Percentiles rank a stretch among this genome's conserved stretches.
Conservation (phyloP, 169 alveolate genomes). For the Theileria annulata region DNA sequence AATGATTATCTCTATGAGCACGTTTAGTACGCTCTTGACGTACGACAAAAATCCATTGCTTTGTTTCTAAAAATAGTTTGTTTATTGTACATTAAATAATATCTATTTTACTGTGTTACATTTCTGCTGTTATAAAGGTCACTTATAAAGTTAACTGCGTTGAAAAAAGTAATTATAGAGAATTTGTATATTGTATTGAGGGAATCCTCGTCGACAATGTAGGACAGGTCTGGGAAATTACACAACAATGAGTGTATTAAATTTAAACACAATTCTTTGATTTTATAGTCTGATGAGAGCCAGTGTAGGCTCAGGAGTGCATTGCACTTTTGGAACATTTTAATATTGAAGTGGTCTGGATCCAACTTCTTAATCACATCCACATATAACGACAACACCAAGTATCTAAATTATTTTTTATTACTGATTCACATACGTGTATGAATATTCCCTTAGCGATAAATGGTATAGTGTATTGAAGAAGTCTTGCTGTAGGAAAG, state of each 20-base stretch:
- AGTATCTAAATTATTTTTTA: not conserved
- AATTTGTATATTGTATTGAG: conserved; percentile 15
- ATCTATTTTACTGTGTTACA: not conserved
- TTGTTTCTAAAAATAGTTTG: not conserved
- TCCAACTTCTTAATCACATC: conserved; percentile 21
- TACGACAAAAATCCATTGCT: not conserved
- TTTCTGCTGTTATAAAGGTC: not conserved
- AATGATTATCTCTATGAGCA: not conserved
- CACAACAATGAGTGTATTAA: conserved; percentile 10
- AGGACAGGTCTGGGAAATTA: not conserved
- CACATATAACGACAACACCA: not conserved
- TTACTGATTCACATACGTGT: not conserved
- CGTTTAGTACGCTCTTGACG: not conserved
- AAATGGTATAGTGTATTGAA: not conserved
- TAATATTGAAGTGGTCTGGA: not conserved
- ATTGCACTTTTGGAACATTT: conserved; percentile 9
- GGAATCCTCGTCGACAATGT: conserved; percentile 14
- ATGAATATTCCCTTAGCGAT: not conserved
- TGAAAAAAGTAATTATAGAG: conserved; percentile 26
- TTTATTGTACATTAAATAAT: not conserved
- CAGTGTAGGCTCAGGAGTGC: not conserved
- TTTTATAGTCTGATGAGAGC: conserved; percentile 33
- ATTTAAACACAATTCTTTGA: conserved; percentile 32
- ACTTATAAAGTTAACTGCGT: conserved; percentile 38
- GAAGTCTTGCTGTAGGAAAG: not conserved